Base-by-base conservation (phyloP, 352 stramenopile genomes). In the Phytophthora agathidicida region DNA sequence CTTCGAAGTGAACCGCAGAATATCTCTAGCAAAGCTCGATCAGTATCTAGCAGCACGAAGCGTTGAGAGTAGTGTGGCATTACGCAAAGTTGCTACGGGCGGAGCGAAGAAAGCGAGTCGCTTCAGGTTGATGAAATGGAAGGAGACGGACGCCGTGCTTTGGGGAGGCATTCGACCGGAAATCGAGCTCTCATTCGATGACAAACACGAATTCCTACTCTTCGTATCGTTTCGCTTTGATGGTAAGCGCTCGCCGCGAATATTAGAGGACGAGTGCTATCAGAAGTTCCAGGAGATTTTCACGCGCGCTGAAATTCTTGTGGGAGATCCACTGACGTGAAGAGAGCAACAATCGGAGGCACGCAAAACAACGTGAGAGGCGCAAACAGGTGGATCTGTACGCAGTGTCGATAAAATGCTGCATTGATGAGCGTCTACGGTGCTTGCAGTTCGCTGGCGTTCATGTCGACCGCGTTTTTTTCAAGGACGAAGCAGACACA, bases 81-180 rank as follows among this genome's bases (percentile, higher is more conserved):
- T 71, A 14, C 63, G 56, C 14, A 71, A 71, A 19, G 50, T 58
- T 7, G 36, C 56, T 6, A 58, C 57, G 13, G 23, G 48, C 3
- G 48, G 43, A 20, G 32, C 35, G 6, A 61, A 49, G 16, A 83
- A 88, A 38, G 82, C 91, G 14, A 81, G 80, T 27, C 86, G 96
- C 14, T 91, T 98, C 35, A 82, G 96, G 37, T 66, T 74, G 26
- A 62, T 98, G 24, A 87, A 84, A 24, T 99, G 96, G 84, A 45
- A 93, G 41, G 96, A 99, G 66, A 79, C 68, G 4, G 78, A 98
- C 39, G 59, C 71, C 5, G 41, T 69, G 27, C 65, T 96, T 24
- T 99, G 94, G 94, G 90, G 89, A 23, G 84, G 90, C 7, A 63
- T 80, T 37, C 53, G 68, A 5, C 96, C 95, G 2, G 66, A 77